Conservation (phyloP, 208 protist species). For the Naegleria gruberi region DNA sequence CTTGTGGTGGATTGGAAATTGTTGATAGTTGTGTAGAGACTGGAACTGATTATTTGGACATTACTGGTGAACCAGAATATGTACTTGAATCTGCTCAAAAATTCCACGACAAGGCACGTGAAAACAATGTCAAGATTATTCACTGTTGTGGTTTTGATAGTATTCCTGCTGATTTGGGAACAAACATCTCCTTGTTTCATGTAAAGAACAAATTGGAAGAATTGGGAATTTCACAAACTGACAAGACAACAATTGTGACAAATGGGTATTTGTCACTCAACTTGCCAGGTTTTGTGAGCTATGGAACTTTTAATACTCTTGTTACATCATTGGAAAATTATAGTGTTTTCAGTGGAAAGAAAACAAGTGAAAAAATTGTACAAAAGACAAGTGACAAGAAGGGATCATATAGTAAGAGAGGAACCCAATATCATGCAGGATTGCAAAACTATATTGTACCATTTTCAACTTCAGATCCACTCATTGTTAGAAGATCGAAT, state of each 20-base stretch:
- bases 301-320: background rate
- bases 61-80: constrained; percentile 72
- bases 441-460: background rate
- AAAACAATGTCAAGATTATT: constrained; percentile 55
- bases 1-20: constrained; percentile 58
- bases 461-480: background rate
- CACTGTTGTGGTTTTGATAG: constrained; percentile 73
- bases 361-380: background rate
- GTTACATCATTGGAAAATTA: background rate
- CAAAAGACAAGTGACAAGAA: background rate
- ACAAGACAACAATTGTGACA: background rate
- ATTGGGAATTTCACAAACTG: background rate
- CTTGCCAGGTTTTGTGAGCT: background rate
- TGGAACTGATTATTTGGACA: constrained; percentile 74
- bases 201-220: background rate
- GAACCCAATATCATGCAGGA: background rate
- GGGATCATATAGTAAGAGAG: background rate
- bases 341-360: background rate
- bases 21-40: constrained; percentile 68
- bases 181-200: constrained; percentile 42
- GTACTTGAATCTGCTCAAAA: constrained; percentile 55
- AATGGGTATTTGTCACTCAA: background rate
- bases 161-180: constrained; percentile 69
- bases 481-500: background rate
- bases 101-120: constrained; percentile 56